These are phyloP conservation scores for Hortiboletus campestris DNA, from an alignment of 768 basidiomycete genomes.

Conservation along the genomic window DNA sequence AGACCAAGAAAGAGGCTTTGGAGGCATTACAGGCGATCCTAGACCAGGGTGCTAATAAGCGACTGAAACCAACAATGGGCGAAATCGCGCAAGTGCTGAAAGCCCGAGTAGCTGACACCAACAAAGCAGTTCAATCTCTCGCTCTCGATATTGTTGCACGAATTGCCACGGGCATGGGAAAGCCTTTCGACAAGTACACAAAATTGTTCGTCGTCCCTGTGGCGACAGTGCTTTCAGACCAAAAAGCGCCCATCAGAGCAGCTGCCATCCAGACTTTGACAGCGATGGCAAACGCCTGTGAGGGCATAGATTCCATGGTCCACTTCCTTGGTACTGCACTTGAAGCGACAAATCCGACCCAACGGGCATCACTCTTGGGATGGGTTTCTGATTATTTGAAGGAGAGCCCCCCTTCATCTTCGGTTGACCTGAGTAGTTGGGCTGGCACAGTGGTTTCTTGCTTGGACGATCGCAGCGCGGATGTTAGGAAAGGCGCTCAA, in stretches of 20 bases:
- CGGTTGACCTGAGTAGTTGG: slow-evolving; percentile 71
- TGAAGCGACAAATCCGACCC: slow-evolving; percentile 84
- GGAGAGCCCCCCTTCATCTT: slow-evolving; percentile 50
- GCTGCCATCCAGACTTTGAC: slow-evolving; percentile 77
- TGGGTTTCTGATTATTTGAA: slow-evolving; percentile 85
- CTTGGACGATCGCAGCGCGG: slow-evolving; percentile 87
- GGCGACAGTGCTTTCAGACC: slow-evolving; percentile 84
- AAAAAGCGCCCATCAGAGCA: slow-evolving; percentile 82
- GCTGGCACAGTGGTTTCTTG: slow-evolving; percentile 63
- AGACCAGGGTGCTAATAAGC: slow-evolving; percentile 89
- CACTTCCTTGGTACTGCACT: slow-evolving; percentile 74
- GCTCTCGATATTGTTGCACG: slow-evolving; percentile 89
- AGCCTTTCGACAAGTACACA: slow-evolving; percentile 87
- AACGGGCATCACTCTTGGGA: slow-evolving; percentile 72
- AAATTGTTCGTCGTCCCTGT: slow-evolving; percentile 76
- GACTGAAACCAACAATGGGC: slow-evolving; percentile 87
- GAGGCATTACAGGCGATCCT: slow-evolving; percentile 80
- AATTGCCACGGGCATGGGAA: slow-evolving; percentile 93
- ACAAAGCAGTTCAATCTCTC: slow-evolving; percentile 88
- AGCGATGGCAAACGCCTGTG: slow-evolving; percentile 81
- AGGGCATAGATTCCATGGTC: slow-evolving; percentile 80
- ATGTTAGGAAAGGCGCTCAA: slow-evolving; percentile 91
- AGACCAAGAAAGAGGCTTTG: slow-evolving; percentile 92
- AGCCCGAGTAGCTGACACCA: slow-evolving; percentile 84
- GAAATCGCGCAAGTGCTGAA: slow-evolving; percentile 91